Base-by-base conservation (phyloP, 257 asterid species). In the Solanum neorickii region DNA sequence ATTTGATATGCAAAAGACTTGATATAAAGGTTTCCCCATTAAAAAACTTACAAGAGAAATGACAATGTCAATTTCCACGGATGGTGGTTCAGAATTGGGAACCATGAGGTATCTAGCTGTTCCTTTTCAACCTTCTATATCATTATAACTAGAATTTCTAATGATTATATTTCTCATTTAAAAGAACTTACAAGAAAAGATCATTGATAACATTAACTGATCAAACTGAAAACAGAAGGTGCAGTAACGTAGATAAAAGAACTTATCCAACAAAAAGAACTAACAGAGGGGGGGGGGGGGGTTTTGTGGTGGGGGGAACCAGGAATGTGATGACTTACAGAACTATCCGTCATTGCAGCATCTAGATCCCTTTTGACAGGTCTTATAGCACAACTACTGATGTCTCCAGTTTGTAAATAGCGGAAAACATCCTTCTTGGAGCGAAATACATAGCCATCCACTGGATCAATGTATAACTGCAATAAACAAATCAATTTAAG, bases 401-500 rank as follows among this genome's bases (percentile, higher is more conserved):
- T 94, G 80, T 94, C 94, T 9, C 93, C 92, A 73, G 92, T 92
- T 84, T 89, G 85, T 88, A 94, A 88, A 90, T 89, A 95, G 82
- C 98, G 94, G 78, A 88, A 59, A 69, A 86, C 98, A 90, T 94
- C 98, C 84, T 39, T 83, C 89, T 93, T 94, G 72, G 98, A 94
- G 75, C 90, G 92, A 62, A 95, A 94, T 46, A 83, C 87, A 75
- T 92, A 94, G 77, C 96, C 96, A 65, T 92, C 92, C 68, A 77
- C 85, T n/a, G 95, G 95, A 87, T 95, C 98, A 4, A 87, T 89
- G 90, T 92, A 95, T 65, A 44, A 94, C 98, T 95, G 95, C 90
- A 86, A 84, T 74, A 88, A 69, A 33, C 46, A 83, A 52, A 72
- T 82, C 39, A 86, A 35, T 66, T 87, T 88, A 87, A 46, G 18